A percentile compares a stretch with the other conserved stretches of the same genome.
These are phyloP conservation scores for Neofusicoccum parvum DNA, from an alignment of 2,329 filamentous ascomycete genomes.

Conservation along the genomic window DNA sequence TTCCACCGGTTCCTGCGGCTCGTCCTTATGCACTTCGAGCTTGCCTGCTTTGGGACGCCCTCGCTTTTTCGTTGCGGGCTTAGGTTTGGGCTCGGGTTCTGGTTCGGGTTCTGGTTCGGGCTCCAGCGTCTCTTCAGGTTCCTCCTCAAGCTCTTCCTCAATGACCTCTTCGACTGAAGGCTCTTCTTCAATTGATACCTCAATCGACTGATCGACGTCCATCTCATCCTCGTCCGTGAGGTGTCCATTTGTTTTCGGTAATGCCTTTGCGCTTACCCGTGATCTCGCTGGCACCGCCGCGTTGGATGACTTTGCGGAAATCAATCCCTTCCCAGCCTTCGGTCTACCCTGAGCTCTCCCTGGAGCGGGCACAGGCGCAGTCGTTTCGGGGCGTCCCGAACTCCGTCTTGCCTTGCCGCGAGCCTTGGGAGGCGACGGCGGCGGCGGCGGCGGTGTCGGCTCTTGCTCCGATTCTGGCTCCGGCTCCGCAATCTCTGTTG, in stretches of 20 bases:
- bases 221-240: background rate
- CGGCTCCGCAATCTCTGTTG: constrained; percentile 27
- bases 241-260: background rate
- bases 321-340: background rate
- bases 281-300: background rate
- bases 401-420: constrained; percentile 26
- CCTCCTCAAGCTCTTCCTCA: constrained; percentile 28
- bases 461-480: constrained; percentile 24
- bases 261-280: background rate
- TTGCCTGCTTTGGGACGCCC: constrained; percentile 6
- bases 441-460: background rate
- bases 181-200: constrained; percentile 24
- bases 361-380: constrained; percentile 16
- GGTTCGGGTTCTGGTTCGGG: constrained; percentile 20
- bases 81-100: constrained; percentile 22
- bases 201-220: background rate
- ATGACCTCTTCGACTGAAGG: background rate
- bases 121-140: constrained; percentile 23
- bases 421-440: constrained; percentile 10
- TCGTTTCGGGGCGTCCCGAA: constrained; percentile 31
- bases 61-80: constrained; percentile 28
- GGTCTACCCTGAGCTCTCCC: constrained; percentile 12
- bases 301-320: constrained; percentile 6
- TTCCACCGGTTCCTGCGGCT: background rate
- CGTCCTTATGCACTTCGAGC: background rate